These are phyloP conservation scores for Suillus occidentalis DNA, from an alignment of 768 basidiomycete genomes.

Conservation along the genomic window DNA sequence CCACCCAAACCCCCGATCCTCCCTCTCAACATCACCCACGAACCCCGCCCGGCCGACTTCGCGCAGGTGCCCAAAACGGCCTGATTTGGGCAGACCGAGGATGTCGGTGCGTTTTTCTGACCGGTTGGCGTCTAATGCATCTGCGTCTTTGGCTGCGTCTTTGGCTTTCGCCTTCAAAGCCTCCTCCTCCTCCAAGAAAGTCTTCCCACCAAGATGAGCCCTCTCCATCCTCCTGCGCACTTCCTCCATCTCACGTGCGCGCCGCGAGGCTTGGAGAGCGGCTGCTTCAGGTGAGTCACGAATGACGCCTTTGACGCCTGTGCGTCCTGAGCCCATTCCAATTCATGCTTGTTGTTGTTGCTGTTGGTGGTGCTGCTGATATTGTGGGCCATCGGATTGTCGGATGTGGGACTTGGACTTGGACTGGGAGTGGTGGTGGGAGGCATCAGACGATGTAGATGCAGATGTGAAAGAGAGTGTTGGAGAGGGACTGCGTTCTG, in stretches of 20 bases:
- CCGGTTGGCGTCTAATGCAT: too few relatives aligned
- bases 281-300: conserved; percentile 76
- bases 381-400: not conserved
- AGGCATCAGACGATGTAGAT: conserved; percentile 35
- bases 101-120: conserved; percentile 34
- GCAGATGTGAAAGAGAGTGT: conserved; percentile 30
- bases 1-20: conserved; percentile 71
- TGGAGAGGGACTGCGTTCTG: conserved; percentile 63
- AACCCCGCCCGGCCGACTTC: conserved; percentile 79
- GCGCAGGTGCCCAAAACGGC: conserved; percentile 73
- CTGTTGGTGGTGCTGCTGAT: too few relatives aligned
- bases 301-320: conserved; percentile 88
- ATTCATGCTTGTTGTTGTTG: conserved; percentile 51
- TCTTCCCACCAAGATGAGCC: conserved; percentile 63
- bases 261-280: conserved; percentile 50
- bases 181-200: conserved; percentile 72
- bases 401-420: conserved; percentile 33
- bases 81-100: conserved; percentile 50
- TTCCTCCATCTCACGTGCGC: conserved; percentile 51
- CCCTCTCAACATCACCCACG: conserved; percentile 71
- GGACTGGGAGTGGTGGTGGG: conserved; percentile 32
- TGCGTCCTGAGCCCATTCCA: conserved; percentile 83
- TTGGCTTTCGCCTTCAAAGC: too few relatives aligned
- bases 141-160: too few relatives aligned
- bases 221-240: conserved; percentile 62